Evolutionary conservation across 345 rosid species (phyloP), one percentile per base, ranked within the genome.

Genomic region (Tarenaya hassleriana): DNA sequence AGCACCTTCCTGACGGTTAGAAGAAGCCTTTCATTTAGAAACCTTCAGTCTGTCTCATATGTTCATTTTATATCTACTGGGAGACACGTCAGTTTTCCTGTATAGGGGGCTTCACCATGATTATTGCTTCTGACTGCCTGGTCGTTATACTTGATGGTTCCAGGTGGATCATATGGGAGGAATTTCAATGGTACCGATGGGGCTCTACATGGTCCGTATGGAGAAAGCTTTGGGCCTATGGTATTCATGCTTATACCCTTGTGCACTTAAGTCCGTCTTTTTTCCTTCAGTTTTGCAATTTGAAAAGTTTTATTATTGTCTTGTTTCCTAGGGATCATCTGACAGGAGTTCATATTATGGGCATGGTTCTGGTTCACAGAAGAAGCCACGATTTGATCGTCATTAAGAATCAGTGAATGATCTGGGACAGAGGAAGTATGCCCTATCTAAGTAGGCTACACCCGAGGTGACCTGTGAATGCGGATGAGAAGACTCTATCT

Each of bases 111-210:
- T 3, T 18, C 50, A 5, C 13, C 50, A 17, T 7, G 14, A 9
- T 19, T n/a, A n/a, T n/a, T 12, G 31, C n/a, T 13, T 12, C 51
- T 31, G 20, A 61, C 20, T 62, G 19, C 10, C 52, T 15, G 5
- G 10, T 29, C 51, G 5, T 46, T 27, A 29, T 67, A 7, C 47
- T 35, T 61, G 58, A 39, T 72, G 47, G 44, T 56, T 54, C 52
- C 38, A 85, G 96, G 88, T 59, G 87, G 77, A 69, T 58, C 77
- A 3, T 85, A 88, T 74, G 94, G 88, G 58, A 70, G 71, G 77
- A 78, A 74, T 61, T 79, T 67, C 49, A 67, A 52, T 60, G 69
- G 50, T 47, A 52, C 56, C 19, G 95, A 76, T 16, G 88, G 81
- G n/a, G 56, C 68, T 39, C 79, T 61, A 58, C 67, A 82, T 45